phyloP scores from a whole-genome alignment of 1,139 yeast genomes.

The Eremothecium gossypii region DNA sequence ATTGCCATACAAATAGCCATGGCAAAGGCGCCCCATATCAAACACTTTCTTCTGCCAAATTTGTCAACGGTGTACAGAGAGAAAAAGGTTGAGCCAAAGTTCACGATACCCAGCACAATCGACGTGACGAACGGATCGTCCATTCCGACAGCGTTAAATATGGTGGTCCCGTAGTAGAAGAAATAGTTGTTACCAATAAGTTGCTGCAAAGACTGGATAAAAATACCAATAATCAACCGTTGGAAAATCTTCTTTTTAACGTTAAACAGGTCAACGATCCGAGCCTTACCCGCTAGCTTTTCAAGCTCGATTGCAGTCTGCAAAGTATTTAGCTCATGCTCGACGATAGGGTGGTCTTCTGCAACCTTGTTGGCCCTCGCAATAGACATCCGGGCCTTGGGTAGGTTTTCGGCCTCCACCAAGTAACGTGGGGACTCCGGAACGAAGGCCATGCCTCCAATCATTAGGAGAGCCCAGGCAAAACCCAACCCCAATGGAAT shows the following conservation, averaged over 20 bases:
- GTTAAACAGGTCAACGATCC: constrained; percentile 50
- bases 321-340: constrained; percentile 49
- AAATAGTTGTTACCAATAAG: constrained; percentile 66
- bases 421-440: constrained; percentile 77
- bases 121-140: constrained; percentile 60
- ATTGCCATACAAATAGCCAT: constrained; percentile 52
- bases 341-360: constrained; percentile 48
- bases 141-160: constrained; percentile 62
- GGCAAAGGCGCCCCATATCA: constrained; percentile 48
- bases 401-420: constrained; percentile 44
- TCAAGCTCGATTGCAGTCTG: constrained; percentile 59
- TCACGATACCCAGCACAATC: constrained; percentile 61
- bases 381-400: constrained; percentile 48
- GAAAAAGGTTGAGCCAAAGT: constrained; percentile 58
- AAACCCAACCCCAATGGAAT: constrained; percentile 48
- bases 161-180: constrained; percentile 64
- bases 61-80: constrained; percentile 54
- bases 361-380: constrained; percentile 50
- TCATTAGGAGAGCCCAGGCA: constrained; percentile 36
- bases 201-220: constrained; percentile 63
- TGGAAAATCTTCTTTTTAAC: constrained; percentile 59
- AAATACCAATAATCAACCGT: constrained; percentile 55
- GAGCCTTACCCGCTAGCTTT: constrained; percentile 47
- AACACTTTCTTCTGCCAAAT: constrained; percentile 54
- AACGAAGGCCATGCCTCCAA: constrained; percentile 51